phyloP scores from a whole-genome alignment of 306 rosid species.

The Neltuma alba region DNA sequence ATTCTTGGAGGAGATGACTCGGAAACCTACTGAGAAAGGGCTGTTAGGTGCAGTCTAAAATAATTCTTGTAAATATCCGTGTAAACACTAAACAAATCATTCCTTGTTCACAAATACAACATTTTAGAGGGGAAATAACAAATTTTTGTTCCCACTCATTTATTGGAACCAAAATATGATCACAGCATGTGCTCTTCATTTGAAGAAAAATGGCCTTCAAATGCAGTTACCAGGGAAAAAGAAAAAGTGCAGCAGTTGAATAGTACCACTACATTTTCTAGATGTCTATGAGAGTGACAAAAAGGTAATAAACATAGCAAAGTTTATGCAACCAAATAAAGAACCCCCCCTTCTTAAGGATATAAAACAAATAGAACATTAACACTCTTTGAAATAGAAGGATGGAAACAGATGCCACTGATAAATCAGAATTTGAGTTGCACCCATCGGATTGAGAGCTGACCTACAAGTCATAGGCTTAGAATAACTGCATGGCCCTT shows the following conservation, averaged over 20 bases:
- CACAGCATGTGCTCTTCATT: neutral
- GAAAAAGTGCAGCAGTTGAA: conserved; percentile 8
- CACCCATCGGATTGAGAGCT: neutral
- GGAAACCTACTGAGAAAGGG: conserved; percentile 48
- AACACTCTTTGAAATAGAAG: neutral
- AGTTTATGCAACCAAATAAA: neutral
- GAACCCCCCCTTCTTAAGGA: neutral
- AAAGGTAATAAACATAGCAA: neutral
- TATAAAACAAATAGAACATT: neutral
- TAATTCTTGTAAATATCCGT: neutral
- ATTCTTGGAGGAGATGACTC: conserved; percentile 73
- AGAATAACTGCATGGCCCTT: neutral
- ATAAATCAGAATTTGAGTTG: neutral
- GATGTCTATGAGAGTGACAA: neutral
- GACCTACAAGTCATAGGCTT: neutral
- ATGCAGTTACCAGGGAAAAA: neutral
- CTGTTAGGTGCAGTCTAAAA: conserved; percentile 1
- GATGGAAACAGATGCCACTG: neutral
- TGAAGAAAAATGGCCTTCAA: neutral
- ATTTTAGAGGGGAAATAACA: neutral
- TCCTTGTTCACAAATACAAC: neutral
- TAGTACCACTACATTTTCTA: neutral
- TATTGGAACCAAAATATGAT: neutral
- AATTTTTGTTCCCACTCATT: neutral
- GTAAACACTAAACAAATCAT: neutral